Evolutionary conservation across 2,329 filamentous ascomycete genomes (phyloP).

Genomic region (Coniochaeta ligniaria): DNA sequence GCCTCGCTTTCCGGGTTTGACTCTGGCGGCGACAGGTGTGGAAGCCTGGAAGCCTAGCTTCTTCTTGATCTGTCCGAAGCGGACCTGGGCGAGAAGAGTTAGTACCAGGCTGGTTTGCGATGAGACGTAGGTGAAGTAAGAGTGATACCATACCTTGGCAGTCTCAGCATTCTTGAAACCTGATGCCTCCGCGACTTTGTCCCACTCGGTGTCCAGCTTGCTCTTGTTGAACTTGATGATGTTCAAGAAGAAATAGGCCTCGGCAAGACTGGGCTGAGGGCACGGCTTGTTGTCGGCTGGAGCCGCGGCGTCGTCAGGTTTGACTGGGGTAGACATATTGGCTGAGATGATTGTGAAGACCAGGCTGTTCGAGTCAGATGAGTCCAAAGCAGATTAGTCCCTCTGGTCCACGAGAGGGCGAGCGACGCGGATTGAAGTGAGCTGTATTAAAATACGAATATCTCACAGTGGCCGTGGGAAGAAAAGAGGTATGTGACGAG

Average conservation of each 20-base stretch:
- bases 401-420: neutral
- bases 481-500: neutral
- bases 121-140: neutral
- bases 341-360: neutral
- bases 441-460: too few species aligned
- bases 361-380: neutral
- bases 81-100: slow-evolving; percentile 21
- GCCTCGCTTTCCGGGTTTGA: neutral
- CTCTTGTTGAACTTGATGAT: slow-evolving; percentile 35
- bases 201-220: slow-evolving; percentile 41
- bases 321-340: slow-evolving; percentile 2
- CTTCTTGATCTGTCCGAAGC: slow-evolving; percentile 42
- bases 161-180: slow-evolving; percentile 37
- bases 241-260: slow-evolving; percentile 36
- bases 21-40: neutral
- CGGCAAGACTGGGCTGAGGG: slow-evolving; percentile 27
- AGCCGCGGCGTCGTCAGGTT: neutral
- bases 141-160: slow-evolving; percentile 31
- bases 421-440: neutral
- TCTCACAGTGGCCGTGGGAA: neutral
- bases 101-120: too few species aligned
- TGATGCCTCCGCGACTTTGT: slow-evolving; percentile 30
- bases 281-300: neutral
- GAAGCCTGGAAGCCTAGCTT: slow-evolving; percentile 29
- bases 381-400: neutral